Conservation (phyloP, 495 filamentous ascomycete genomes). For the Talaromyces borbonicus region DNA sequence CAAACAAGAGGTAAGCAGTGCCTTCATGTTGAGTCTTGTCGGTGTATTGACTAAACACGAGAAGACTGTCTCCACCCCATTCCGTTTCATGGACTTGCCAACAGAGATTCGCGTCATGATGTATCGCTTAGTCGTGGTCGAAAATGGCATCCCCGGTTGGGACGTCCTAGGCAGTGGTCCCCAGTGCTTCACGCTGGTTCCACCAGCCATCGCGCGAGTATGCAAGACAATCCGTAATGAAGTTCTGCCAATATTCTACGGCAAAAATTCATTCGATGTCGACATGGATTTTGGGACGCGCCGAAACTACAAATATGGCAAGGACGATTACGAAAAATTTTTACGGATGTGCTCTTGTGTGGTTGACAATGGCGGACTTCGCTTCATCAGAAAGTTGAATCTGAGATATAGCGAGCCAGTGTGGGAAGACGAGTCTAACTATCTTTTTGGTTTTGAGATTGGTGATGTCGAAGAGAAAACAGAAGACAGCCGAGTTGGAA, state of each 20-base stretch:
- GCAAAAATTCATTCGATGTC: conserved; percentile 1
- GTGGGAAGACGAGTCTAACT: not conserved
- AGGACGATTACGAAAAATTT: not conserved
- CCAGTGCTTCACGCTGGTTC: not conserved
- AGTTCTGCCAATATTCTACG: conserved; percentile 2
- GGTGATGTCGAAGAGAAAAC: not conserved
- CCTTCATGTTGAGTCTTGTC: not conserved
- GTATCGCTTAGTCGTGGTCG: not conserved
- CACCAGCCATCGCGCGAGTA: not conserved
- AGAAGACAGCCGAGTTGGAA: not conserved
- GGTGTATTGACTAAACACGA: not conserved
- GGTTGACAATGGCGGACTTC: not conserved
- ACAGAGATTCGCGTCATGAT: not conserved
- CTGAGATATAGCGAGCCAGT: conserved; percentile 1
- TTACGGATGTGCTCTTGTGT: conserved; percentile 1
- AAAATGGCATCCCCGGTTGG: not conserved
- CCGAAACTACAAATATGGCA: not conserved
- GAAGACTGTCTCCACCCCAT: not conserved
- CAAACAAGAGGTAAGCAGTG: not conserved
- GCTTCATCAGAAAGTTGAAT: not conserved
- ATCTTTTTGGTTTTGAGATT: not conserved
- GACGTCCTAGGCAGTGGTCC: too few relatives aligned
- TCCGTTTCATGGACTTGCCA: not conserved
- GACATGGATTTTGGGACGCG: not conserved
- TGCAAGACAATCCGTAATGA: not conserved